Percentiles rank a stretch among this genome's conserved stretches.
Evolutionary conservation across 116 monocot species (phyloP).

Genomic region (Iris pallida): DNA sequence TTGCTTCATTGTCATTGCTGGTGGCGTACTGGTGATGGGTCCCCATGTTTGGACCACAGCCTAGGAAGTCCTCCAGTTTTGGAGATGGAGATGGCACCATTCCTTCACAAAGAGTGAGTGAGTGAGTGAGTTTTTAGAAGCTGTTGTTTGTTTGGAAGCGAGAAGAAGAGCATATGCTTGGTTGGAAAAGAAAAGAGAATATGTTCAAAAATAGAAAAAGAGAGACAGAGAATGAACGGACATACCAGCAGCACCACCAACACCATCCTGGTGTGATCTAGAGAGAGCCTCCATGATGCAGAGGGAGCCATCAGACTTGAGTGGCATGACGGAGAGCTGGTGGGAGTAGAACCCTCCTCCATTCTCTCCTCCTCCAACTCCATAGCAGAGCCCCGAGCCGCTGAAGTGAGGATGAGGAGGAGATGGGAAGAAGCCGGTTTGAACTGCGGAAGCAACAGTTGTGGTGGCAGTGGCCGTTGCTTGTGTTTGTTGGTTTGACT

Average conservation of each 20-base stretch:
- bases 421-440: constrained; percentile 46
- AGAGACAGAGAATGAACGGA: neutral
- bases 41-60: constrained; percentile 79
- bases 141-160: constrained; percentile 6
- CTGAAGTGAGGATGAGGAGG: constrained; percentile 28
- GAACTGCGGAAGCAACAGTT: constrained; percentile 25
- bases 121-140: constrained; percentile 2
- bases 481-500: constrained; percentile 38
- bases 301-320: constrained; percentile 94
- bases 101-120: constrained; percentile 35
- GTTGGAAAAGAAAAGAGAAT: constrained; percentile 14
- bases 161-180: constrained; percentile 5
- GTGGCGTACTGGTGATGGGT: constrained; percentile 47
- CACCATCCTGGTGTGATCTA: constrained; percentile 62
- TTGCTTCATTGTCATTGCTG: constrained; percentile 27
- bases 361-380: constrained; percentile 38
- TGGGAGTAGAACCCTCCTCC: constrained; percentile 48
- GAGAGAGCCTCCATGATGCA: constrained; percentile 89
- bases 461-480: constrained; percentile 22
- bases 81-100: constrained; percentile 75
- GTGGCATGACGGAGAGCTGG: constrained; percentile 57
- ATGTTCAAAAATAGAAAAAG: constrained; percentile 5
- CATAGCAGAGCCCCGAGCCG: constrained; percentile 55
- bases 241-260: neutral
- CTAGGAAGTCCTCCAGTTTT: constrained; percentile 94